phyloP scores from a whole-genome alignment of 2,329 filamentous ascomycete genomes.

The Beauveria sp. region DNA sequence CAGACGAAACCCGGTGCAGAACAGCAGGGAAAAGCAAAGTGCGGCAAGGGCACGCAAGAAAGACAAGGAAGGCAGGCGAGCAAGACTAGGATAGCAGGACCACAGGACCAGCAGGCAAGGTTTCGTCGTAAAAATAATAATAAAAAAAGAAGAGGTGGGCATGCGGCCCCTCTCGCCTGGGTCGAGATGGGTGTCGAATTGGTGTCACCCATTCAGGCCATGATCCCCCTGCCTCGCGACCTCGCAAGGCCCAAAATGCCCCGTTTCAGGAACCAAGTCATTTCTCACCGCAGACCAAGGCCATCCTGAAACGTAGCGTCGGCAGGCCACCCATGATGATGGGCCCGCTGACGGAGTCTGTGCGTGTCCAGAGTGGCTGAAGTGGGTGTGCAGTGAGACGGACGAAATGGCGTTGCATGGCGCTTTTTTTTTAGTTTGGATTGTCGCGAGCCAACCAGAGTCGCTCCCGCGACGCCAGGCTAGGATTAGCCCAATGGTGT shows the following conservation, averaged over 20 bases:
- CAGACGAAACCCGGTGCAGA: conserved; percentile 9
- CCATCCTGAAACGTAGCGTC: conserved; percentile 21
- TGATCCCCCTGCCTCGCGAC: conserved; percentile 12
- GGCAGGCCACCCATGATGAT: conserved; percentile 9
- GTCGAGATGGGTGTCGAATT: conserved; percentile 13
- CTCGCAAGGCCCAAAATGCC: conserved; percentile 9
- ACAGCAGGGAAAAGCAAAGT: conserved; percentile 1
- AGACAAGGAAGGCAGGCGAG: too few species aligned
- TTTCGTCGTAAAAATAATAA: conserved; percentile 6
- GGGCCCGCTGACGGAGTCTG: conserved; percentile 13
- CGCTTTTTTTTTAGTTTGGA: conserved; percentile 2
- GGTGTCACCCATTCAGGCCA: conserved; percentile 8
- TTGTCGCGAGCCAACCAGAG: conserved; percentile 4
- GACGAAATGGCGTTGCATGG: conserved; percentile 1
- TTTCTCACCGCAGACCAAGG: conserved; percentile 20
- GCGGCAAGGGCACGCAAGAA: too few species aligned
- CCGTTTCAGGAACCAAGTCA: conserved; percentile 24
- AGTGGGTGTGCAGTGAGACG: conserved; percentile 5
- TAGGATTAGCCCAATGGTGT: background rate
- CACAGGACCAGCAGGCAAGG: background rate
- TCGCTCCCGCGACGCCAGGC: background rate
- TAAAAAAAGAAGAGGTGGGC: conserved; percentile 1
- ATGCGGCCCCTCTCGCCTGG: conserved; percentile 9
- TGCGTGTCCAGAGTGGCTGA: background rate
- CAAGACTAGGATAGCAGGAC: too few species aligned